Evolutionary conservation across 495 filamentous ascomycete genomes (phyloP), one percentile per base, ranked within the genome.

Genomic region (Penicillium goetzii): DNA sequence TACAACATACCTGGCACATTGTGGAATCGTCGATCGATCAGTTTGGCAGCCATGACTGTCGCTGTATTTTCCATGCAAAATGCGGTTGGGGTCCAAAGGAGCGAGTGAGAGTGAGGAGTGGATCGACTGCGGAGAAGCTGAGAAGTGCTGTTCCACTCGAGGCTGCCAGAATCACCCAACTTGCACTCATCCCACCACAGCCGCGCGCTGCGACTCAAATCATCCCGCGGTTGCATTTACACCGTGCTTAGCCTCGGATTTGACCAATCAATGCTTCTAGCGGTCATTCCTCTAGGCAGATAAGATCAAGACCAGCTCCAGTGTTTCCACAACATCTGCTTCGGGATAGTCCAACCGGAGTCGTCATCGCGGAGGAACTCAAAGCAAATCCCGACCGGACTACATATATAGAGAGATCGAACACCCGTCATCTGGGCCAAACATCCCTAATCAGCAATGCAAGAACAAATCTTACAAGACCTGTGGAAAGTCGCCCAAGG

Each of bases 21-120:
- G 62, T 83, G 73, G 41, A 81, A 73, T 30, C 68, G 71, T 63
- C 70, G 68, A 51, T 80, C 78, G 47, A 83, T 72, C 36, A 84
- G 63, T 63, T 79, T 84, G 10, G 81, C 81, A 26, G 74, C 74
- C 74, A 80, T 73, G 47, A 49, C 15, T 47, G 9, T 12, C 12
- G 12, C 9, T 23, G 10, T 55, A 17, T 21, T 8, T 21, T 55
- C 15, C 47, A 51, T 30, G 21, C 25, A 34, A 38, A 34, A 34
- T 21, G 10, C 21, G 11, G 52, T 33, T 41, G 36, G 32, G 55
- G 8, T 57, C 7, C 21, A 28, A 57, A 43, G 4, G 19, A 11
- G 55, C 21, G 55, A 43, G 36, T n/a, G 23, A 26, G 34, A 32
- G 55, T 21, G 6, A n/a, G n/a, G n/a, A 57, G 60, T 51, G 60